Evolutionary conservation across 805 yeast genomes (phyloP).

Genomic region (Blastobotrys parvus): DNA sequence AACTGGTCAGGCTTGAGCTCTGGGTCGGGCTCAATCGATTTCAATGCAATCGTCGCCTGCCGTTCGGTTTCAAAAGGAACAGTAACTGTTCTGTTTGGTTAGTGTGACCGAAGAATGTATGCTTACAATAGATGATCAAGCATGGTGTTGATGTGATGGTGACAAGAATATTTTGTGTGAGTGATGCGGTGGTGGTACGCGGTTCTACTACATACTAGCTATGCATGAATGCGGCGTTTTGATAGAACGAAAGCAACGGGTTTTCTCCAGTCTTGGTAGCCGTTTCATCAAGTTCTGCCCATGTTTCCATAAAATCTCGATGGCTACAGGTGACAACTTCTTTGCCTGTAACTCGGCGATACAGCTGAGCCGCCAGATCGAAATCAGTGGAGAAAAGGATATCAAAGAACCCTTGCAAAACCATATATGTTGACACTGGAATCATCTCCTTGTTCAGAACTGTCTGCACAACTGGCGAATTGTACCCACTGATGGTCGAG

Average conservation of each 20-base stretch:
- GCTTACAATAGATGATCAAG: too few species aligned
- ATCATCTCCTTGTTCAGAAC: constrained; percentile 59
- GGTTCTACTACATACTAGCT: constrained; percentile 14
- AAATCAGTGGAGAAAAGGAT: constrained; percentile 84
- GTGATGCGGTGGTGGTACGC: too few species aligned
- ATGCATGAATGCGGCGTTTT: constrained; percentile 55
- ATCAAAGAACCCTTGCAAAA: constrained; percentile 78
- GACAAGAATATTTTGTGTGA: too few species aligned
- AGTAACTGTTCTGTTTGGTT: constrained; percentile 25
- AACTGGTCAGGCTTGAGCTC: constrained; percentile 66
- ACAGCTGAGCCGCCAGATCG: constrained; percentile 49
- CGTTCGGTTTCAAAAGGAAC: constrained; percentile 54
- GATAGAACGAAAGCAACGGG: constrained; percentile 72
- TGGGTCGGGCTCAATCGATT: constrained; percentile 70
- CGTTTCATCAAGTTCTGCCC: constrained; percentile 66
- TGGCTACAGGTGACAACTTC: constrained; percentile 48
- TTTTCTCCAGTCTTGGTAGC: constrained; percentile 71
- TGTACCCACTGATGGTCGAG: constrained; percentile 43
- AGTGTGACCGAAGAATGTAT: too few species aligned
- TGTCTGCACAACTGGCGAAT: constrained; percentile 76
- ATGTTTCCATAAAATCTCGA: constrained; percentile 51
- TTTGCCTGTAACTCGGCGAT: constrained; percentile 56
- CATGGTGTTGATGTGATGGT: too few species aligned
- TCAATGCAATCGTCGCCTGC: constrained; percentile 58
- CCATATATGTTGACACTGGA: constrained; percentile 66